Evolutionary conservation across 1,284 basidiomycete genomes (phyloP), one percentile per base, ranked within the genome.

Genomic region (Boletus nobilissimus): DNA sequence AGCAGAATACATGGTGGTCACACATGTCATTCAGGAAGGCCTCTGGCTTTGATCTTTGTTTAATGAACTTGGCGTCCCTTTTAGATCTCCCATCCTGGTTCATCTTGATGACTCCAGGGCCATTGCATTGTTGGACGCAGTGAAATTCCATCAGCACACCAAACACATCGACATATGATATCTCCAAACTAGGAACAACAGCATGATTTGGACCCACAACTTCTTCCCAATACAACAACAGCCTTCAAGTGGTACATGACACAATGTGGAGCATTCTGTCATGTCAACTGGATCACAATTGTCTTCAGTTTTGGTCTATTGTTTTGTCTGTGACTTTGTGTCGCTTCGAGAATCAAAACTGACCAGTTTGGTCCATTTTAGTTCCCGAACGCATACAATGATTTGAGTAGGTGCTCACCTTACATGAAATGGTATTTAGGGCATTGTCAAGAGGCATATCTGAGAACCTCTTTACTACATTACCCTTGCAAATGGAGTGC

Each of bases 401-500:
- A 51, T 51, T 51, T 46, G 13, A 13, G 18, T 54, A 57, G 68
- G 68, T 26, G 72, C 54, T 75, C 14, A 29, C 48, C 22, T 19
- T 34, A 18, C 32, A 34, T 18, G 32, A 43, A 70, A 22, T 32
- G 18, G 13, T 62, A 70, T 62, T 74, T 74, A 39, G 65, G 68
- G 54, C 39, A n/a, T 19, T 54, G 18, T 46, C 36, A 36, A 5
- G 24, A 32, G 29, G 38, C 32, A 14, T 29, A 36, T 40, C 73
- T 36, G n/a, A 40, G 32, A 39, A 22, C 18, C 60, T 34, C 34
- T 48, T 43, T 39, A 36, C 38, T 43, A 3, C 70, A 40, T 34
- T 32, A n/a, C 43, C 63, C 43, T 54, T 13, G 6, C 34, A 48
- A 46, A 82, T 80, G 75, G 66, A 77, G 72, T 82, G 81, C 39